Percentiles rank a stretch among this genome's conserved stretches.
Evolutionary conservation across 2,329 filamentous ascomycete species (phyloP).

Genomic region (Fusarium sp.): DNA sequence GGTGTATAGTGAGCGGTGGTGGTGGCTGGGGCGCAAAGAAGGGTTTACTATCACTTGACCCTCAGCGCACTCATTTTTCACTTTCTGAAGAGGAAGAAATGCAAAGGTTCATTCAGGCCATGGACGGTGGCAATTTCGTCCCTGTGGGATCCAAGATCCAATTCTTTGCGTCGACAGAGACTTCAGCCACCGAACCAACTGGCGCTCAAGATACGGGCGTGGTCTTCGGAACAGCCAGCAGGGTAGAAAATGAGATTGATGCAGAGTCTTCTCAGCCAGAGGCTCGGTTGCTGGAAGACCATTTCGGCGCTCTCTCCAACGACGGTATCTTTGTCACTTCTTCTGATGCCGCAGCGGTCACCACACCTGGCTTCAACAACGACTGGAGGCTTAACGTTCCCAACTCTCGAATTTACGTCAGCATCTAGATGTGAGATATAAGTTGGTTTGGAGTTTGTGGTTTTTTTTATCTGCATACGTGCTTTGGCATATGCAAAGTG

Average conservation of each 20-base stretch:
- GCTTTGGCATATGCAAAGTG: neutral
- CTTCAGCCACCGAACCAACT: constrained; percentile 41
- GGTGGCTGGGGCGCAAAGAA: constrained; percentile 87
- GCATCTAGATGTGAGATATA: neutral
- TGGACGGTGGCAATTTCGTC: constrained; percentile 64
- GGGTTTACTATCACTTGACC: constrained; percentile 82
- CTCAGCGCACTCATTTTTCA: constrained; percentile 66
- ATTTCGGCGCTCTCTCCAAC: constrained; percentile 73
- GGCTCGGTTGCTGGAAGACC: constrained; percentile 50
- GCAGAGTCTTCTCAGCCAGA: neutral
- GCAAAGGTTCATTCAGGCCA: constrained; percentile 63
- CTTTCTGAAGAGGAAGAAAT: constrained; percentile 63
- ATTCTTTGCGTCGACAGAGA: constrained; percentile 66
- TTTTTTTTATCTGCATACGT: neutral
- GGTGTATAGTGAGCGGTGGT: constrained; percentile 74
- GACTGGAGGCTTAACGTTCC: constrained; percentile 53
- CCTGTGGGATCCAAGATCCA: constrained; percentile 73
- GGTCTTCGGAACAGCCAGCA: constrained; percentile 51
- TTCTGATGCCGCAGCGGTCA: constrained; percentile 34
- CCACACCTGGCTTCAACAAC: constrained; percentile 46
- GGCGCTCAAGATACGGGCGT: constrained; percentile 31
- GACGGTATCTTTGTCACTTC: constrained; percentile 66
- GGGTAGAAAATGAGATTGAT: constrained; percentile 19
- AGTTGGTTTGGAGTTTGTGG: neutral
- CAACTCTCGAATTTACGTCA: constrained; percentile 48